Conservation (phyloP, 208 protist genomes). For the Phytomonas sp. region DNA sequence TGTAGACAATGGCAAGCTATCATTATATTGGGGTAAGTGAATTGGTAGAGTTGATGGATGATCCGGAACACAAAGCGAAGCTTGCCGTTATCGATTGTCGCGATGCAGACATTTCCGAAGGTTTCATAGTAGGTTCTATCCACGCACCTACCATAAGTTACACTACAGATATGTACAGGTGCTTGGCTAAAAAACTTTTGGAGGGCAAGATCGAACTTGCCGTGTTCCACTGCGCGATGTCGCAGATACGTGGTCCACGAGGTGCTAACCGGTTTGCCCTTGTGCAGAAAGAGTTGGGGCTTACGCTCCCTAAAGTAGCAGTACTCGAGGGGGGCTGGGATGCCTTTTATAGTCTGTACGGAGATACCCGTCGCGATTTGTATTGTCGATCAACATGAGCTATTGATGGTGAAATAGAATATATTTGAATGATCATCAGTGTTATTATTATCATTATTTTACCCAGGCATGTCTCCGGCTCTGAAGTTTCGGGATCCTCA, state of each 20-base stretch:
- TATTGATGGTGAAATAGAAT: conserved; percentile 2
- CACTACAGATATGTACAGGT: conserved; percentile 22
- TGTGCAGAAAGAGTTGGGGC: conserved; percentile 25
- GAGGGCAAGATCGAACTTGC: conserved; percentile 22
- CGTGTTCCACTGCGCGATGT: conserved; percentile 76
- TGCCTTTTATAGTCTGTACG: conserved; percentile 46
- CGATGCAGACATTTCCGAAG: conserved; percentile 51
- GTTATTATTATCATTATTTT: not conserved
- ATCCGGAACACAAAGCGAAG: conserved; percentile 13
- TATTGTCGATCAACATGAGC: conserved; percentile 22
- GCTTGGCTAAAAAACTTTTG: conserved; percentile 26
- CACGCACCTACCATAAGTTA: conserved; percentile 34
- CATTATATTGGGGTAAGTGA: conserved; percentile 45
- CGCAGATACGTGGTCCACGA: conserved; percentile 59
- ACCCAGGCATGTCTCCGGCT: not conserved
- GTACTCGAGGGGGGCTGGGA: conserved; percentile 68
- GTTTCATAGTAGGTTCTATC: conserved; percentile 46
- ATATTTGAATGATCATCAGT: conserved; percentile 1
- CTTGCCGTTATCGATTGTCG: conserved; percentile 66
- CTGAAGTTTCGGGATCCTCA: not conserved
- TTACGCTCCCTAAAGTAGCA: conserved; percentile 33
- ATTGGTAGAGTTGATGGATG: conserved; percentile 52
- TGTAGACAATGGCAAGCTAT: conserved; percentile 30
- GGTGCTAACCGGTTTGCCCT: conserved; percentile 42
- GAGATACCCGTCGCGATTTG: conserved; percentile 32